These are phyloP conservation scores for Blastobotrys petasosporus DNA, from an alignment of 1,139 yeast genomes.

Conservation along the genomic window DNA sequence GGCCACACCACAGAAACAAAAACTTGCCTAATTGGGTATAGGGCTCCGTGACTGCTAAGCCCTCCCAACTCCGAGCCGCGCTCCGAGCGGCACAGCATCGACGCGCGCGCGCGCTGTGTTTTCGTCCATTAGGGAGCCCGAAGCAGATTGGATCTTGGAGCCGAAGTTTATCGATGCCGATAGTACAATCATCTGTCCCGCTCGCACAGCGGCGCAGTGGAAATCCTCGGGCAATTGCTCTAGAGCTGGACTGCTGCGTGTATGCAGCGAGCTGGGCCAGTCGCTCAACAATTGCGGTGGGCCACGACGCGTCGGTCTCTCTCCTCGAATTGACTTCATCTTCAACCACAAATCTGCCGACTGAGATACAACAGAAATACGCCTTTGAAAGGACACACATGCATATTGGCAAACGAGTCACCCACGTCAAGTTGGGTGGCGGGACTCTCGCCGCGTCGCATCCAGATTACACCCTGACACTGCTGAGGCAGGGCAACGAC, in stretches of 20 bases:
- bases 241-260: slow-evolving; percentile 18
- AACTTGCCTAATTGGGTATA: neutral
- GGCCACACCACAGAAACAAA: too few species aligned
- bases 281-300: slow-evolving; percentile 23
- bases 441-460: slow-evolving; percentile 25
- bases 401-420: slow-evolving; percentile 23
- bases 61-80: too few species aligned
- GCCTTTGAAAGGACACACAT: slow-evolving; percentile 14
- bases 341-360: slow-evolving; percentile 9
- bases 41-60: neutral
- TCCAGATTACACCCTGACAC: slow-evolving; percentile 23
- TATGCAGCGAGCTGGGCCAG: slow-evolving; percentile 23
- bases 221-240: slow-evolving; percentile 20
- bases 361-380: slow-evolving; percentile 18
- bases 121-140: too few species aligned
- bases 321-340: slow-evolving; percentile 14
- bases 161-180: neutral
- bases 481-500: slow-evolving; percentile 10
- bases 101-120: too few species aligned
- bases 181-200: slow-evolving; percentile 14
- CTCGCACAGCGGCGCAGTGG: slow-evolving; percentile 13
- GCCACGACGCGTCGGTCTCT: slow-evolving; percentile 25
- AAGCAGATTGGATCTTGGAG: too few species aligned
- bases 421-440: slow-evolving; percentile 18
- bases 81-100: too few species aligned